phyloP scores from a whole-genome alignment of 306 rosid genomes.

The Sphenostylis stenocarpa region DNA sequence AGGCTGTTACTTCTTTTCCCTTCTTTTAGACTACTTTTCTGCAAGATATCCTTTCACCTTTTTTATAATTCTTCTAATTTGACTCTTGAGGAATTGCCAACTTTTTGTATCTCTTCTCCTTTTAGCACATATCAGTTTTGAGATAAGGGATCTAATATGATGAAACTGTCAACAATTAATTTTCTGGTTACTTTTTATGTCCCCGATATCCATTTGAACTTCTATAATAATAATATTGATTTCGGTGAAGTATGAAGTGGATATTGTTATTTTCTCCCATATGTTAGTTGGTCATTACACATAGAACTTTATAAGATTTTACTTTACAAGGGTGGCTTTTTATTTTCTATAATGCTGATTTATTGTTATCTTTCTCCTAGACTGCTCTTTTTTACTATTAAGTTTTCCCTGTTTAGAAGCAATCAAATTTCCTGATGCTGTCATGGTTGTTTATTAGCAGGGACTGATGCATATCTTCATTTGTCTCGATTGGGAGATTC shows the following conservation, averaged over 20 bases:
- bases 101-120: neutral
- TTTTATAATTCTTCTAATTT: neutral
- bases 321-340: neutral
- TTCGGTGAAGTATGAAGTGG: neutral
- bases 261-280: neutral
- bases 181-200: neutral
- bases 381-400: neutral
- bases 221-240: neutral
- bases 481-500: conserved; percentile 92
- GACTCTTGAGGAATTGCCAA: neutral
- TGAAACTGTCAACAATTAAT: neutral
- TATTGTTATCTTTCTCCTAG: neutral
- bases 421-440: neutral
- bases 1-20: neutral
- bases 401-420: neutral
- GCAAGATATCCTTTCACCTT: neutral
- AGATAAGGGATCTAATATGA: neutral
- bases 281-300: neutral
- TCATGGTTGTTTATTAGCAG: conserved; percentile 43
- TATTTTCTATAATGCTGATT: neutral
- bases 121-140: neutral
- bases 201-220: neutral
- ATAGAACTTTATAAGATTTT: neutral
- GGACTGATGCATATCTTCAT: conserved; percentile 93
- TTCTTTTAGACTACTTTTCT: neutral